Evolutionary conservation across 352 stramenopile species (phyloP), one percentile per base, ranked within the genome.

Genomic region (Sclerospora graminicola): DNA sequence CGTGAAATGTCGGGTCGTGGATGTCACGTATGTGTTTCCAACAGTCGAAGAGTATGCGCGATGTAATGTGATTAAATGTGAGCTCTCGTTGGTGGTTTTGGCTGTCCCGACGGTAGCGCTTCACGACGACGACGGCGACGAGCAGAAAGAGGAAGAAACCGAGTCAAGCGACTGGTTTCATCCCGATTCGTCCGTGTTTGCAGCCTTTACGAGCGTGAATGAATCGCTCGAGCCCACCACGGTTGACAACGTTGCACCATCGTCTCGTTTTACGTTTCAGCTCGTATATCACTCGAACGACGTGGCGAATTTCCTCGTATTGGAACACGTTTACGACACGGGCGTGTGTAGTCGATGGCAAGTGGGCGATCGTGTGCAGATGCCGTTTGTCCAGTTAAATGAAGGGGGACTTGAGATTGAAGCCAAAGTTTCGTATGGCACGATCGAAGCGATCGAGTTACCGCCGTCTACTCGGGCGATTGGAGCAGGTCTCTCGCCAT

Each of bases 281-380:
- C 24, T 89, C 23, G 23, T 69, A 19, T 86, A 82, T 29, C 81
- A 89, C 30, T 77, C 81, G 5, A 78, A 89, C 47, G 75, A 92
- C 34, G 59, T 85, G 8, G 70, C 81, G 4, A 90, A 92, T 35
- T 95, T 93, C 35, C 37, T 95, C 19, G 63, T 95, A 20, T 52
- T 93, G n/a, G 72, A 90, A 41, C 75, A 92, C 40, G 52, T 72
- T 5, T 93, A 84, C 33, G 79, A 90, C 30, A 81, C 56, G 33
- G 81, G 81, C 11, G 70, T 95, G n/a, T 71, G 63, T n/a, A 64
- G 63, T 8, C 60, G 63, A 8, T 91, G 80, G 77, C 47, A 57
- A n/a, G 43, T 82, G 6, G 76, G 76, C 8, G 75, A 93, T 41
- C 65, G 72, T 5, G 66, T 95, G 11, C 66, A 82, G 39, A 84